Percentiles rank a stretch among this genome's conserved stretches.
Conservation (phyloP, 805 yeast genomes). For the Peterozyma xylosa region DNA sequence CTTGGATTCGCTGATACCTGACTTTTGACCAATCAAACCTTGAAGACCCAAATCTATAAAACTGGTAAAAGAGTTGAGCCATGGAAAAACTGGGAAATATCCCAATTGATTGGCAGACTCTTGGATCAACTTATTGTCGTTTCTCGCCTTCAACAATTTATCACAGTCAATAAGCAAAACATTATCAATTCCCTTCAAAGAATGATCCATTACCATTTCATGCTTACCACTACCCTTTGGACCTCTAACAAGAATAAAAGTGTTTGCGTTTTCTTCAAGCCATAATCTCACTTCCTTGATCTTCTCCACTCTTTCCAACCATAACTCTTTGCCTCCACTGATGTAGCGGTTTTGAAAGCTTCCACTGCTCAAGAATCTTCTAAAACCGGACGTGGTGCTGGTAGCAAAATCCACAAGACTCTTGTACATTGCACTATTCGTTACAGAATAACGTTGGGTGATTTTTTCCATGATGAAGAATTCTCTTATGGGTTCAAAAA, state of each 20-base stretch:
- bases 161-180: slow-evolving; percentile 77
- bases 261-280: slow-evolving; percentile 83
- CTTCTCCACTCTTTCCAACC: slow-evolving; percentile 68
- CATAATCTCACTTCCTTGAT: slow-evolving; percentile 66
- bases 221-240: slow-evolving; percentile 95
- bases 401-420: slow-evolving; percentile 25
- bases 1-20: slow-evolving; percentile 78
- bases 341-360: slow-evolving; percentile 7
- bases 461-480: slow-evolving; percentile 71
- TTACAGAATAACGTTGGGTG: slow-evolving; percentile 47
- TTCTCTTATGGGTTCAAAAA: slow-evolving; percentile 91
- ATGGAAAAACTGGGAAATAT: slow-evolving; percentile 88
- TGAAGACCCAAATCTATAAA: slow-evolving; percentile 81
- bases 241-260: slow-evolving; percentile 85
- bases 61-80: slow-evolving; percentile 76
- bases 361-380: neutral
- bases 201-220: slow-evolving; percentile 64
- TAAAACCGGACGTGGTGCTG: slow-evolving; percentile 14
- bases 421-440: slow-evolving; percentile 27
- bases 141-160: slow-evolving; percentile 59
- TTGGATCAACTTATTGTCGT: slow-evolving; percentile 61
- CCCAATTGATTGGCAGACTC: slow-evolving; percentile 74
- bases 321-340: slow-evolving; percentile 30
- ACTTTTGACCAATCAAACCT: slow-evolving; percentile 89
- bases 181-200: slow-evolving; percentile 51